A percentile compares a stretch with the other conserved stretches of the same genome.
Conservation (phyloP, 345 rosid species). For the Abelmoschus esculentus region DNA sequence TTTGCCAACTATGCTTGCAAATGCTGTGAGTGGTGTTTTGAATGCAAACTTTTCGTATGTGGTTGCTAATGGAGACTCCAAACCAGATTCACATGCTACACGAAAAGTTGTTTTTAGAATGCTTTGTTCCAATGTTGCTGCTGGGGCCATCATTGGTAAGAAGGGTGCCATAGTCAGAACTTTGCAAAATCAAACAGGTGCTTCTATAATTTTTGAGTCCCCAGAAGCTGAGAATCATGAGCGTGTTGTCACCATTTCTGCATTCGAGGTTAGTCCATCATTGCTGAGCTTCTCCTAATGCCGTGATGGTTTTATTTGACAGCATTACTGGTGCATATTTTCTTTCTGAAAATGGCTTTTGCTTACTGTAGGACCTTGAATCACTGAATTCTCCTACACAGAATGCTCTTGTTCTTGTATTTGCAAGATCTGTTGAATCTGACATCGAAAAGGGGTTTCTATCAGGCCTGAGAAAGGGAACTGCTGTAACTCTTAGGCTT, state of each 20-base stretch:
- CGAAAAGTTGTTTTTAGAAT: slow-evolving; percentile 40
- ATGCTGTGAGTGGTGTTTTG: slow-evolving; percentile 3
- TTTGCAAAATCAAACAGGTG: slow-evolving; percentile 53
- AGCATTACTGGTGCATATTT: not conserved
- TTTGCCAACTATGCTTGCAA: slow-evolving; percentile 18
- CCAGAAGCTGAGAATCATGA: slow-evolving; percentile 24
- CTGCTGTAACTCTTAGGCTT: slow-evolving; percentile 45
- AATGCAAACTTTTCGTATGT: slow-evolving; percentile 9
- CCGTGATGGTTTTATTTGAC: not conserved
- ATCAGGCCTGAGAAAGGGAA: slow-evolving; percentile 20
- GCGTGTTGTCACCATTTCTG: slow-evolving; percentile 52
- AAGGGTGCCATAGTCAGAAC: slow-evolving; percentile 39
- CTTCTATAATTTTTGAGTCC: slow-evolving; percentile 14
- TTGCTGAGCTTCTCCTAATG: not conserved
- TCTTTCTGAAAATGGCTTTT: slow-evolving; percentile 11
- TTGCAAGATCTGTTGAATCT: slow-evolving; percentile 47
- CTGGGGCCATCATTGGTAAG: slow-evolving; percentile 63
- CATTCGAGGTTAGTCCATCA: slow-evolving; percentile 47
- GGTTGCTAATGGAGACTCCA: slow-evolving; percentile 7
- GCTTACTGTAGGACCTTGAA: slow-evolving; percentile 32
- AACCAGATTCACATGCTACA: slow-evolving; percentile 10
- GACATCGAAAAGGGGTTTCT: slow-evolving; percentile 32
- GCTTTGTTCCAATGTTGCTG: slow-evolving; percentile 37
- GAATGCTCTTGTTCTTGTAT: slow-evolving; percentile 45
- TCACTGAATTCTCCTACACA: slow-evolving; percentile 24